These are phyloP conservation scores for Fusarium robinianum DNA, from an alignment of 2,329 filamentous ascomycete species.

Conservation along the genomic window DNA sequence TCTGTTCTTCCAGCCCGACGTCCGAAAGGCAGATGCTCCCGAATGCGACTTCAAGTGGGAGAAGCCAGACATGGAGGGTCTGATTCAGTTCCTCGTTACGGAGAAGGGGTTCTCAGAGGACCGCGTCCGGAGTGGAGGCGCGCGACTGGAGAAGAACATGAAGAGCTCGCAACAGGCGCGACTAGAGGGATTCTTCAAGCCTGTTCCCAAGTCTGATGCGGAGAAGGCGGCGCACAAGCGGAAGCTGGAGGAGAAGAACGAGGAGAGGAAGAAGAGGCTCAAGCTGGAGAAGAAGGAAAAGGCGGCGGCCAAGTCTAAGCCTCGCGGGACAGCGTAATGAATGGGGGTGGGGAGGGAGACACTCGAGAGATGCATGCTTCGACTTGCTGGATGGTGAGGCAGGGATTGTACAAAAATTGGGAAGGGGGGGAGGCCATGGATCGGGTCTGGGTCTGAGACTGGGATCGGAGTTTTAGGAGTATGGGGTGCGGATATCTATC, in stretches of 20 bases:
- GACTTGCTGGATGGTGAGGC: slow-evolving; percentile 2
- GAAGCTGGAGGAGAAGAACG: slow-evolving; percentile 90
- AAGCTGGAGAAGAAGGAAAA: slow-evolving; percentile 97
- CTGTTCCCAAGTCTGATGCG: slow-evolving; percentile 82
- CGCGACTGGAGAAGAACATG: slow-evolving; percentile 83
- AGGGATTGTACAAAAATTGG: slow-evolving; percentile 2
- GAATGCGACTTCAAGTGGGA: slow-evolving; percentile 99
- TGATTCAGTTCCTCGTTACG: slow-evolving; percentile 85
- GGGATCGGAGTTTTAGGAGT: slow-evolving; percentile 33
- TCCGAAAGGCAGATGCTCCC: slow-evolving; percentile 78
- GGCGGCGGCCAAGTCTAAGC: slow-evolving; percentile 86
- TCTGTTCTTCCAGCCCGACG: slow-evolving; percentile 90
- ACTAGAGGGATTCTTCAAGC: slow-evolving; percentile 96
- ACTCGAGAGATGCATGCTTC: too few relatives aligned
- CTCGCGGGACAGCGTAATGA: slow-evolving; percentile 60
- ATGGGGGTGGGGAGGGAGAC: neutral
- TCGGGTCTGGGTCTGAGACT: neutral
- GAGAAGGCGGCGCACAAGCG: slow-evolving; percentile 86
- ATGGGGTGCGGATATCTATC: slow-evolving; percentile 7
- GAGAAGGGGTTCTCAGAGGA: slow-evolving; percentile 99
- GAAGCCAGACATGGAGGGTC: slow-evolving; percentile 83
- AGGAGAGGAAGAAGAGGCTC: slow-evolving; percentile 91
- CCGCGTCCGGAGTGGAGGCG: slow-evolving; percentile 78
- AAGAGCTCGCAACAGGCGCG: slow-evolving; percentile 90
- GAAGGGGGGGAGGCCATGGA: slow-evolving; percentile 7